These are phyloP conservation scores for Podaxis carcinomalis DNA, from an alignment of 768 basidiomycete species.

Conservation along the genomic window DNA sequence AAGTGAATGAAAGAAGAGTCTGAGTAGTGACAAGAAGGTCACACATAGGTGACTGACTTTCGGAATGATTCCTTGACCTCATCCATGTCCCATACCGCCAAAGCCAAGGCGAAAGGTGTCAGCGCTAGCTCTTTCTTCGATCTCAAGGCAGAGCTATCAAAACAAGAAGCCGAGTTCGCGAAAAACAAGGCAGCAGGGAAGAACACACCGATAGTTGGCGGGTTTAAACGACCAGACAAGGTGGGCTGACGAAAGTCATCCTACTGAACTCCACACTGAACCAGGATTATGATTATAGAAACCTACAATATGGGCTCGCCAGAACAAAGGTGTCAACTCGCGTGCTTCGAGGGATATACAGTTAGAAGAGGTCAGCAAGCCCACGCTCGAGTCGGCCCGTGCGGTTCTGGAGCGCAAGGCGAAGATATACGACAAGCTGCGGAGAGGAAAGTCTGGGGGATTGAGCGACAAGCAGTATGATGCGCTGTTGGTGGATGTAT, in stretches of 20 bases:
- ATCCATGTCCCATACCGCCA: constrained; percentile 46
- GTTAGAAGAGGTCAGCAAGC: constrained; percentile 62
- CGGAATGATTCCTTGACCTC: neutral
- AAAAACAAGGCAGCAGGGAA: constrained; percentile 58
- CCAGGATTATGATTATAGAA: constrained; percentile 42
- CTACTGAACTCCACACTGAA: neutral
- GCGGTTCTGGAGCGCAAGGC: constrained; percentile 74
- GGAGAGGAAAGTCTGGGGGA: constrained; percentile 75
- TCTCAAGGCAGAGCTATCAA: constrained; percentile 69
- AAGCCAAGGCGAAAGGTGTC: constrained; percentile 65
- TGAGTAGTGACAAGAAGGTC: neutral
- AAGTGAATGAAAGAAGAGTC: neutral
- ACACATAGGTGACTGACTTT: neutral
- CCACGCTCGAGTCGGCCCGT: constrained; percentile 68
- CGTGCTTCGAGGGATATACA: constrained; percentile 68
- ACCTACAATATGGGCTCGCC: constrained; percentile 69
- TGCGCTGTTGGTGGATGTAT: constrained; percentile 70
- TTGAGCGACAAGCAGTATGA: constrained; percentile 73
- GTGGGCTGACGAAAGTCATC: constrained; percentile 28
- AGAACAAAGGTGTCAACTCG: constrained; percentile 67
- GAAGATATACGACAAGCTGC: constrained; percentile 73
- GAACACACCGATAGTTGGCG: constrained; percentile 50
- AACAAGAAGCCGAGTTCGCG: constrained; percentile 53
- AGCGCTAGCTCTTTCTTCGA: constrained; percentile 78
- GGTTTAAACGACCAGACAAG: constrained; percentile 67